Evolutionary conservation across 805 yeast genomes (phyloP).

Genomic region (Nakazawaea sp.): DNA sequence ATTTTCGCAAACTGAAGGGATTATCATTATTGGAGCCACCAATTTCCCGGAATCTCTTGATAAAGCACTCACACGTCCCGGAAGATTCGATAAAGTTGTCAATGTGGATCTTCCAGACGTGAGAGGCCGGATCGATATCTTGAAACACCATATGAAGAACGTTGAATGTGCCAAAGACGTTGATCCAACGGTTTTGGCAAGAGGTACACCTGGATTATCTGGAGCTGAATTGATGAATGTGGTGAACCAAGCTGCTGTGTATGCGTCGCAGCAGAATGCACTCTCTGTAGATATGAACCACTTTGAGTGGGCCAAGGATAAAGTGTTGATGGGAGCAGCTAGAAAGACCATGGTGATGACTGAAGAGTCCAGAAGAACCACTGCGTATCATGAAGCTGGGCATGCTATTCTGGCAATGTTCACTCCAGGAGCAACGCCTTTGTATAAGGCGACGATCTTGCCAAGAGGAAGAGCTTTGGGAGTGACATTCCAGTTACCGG

Average conservation of each 20-base stretch:
- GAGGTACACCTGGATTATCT: conserved; percentile 97
- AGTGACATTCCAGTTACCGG: conserved; percentile 94
- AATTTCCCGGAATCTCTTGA: conserved; percentile 96
- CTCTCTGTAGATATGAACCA: conserved; percentile 85
- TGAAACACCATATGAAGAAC: conserved; percentile 86
- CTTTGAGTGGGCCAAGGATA: conserved; percentile 99
- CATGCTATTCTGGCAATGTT: conserved; percentile 97
- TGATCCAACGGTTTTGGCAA: conserved; percentile 83
- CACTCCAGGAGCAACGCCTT: conserved; percentile 89
- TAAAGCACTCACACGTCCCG: conserved; percentile 97
- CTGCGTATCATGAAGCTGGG: conserved; percentile 99
- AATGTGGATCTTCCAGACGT: conserved; percentile 96
- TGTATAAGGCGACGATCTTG: conserved; percentile 93
- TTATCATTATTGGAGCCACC: conserved; percentile 95
- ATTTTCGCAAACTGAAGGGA: conserved; percentile 84
- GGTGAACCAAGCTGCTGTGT: conserved; percentile 96
- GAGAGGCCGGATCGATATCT: conserved; percentile 90
- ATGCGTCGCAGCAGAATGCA: conserved; percentile 91
- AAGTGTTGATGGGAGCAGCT: conserved; percentile 96
- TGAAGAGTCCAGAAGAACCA: conserved; percentile 86
- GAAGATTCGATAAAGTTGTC: conserved; percentile 94
- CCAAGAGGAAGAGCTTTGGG: conserved; percentile 98
- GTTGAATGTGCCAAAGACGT: conserved; percentile 82
- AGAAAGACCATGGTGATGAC: conserved; percentile 96
- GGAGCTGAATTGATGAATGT: conserved; percentile 96